These are phyloP conservation scores for Kodamaea laetipori DNA, from an alignment of 805 yeast genomes.

Conservation along the genomic window DNA sequence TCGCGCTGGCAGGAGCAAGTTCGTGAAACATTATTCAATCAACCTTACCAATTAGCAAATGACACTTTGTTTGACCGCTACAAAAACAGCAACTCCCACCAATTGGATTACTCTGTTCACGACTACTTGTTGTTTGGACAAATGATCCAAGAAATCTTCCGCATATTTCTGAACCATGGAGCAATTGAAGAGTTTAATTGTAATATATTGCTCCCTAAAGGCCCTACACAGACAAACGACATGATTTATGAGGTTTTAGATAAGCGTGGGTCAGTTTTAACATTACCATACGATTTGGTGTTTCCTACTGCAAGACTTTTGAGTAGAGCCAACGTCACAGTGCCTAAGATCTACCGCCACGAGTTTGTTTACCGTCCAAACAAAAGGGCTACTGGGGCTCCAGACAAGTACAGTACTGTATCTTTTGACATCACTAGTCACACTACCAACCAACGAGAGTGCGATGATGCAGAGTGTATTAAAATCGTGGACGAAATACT, in stretches of 20 bases:
- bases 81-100: constrained; percentile 25
- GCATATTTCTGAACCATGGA: constrained; percentile 77
- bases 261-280: constrained; percentile 82
- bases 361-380: constrained; percentile 80
- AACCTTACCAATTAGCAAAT: constrained; percentile 80
- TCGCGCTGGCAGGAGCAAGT: constrained; percentile 96
- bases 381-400: constrained; percentile 61
- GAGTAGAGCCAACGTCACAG: constrained; percentile 56
- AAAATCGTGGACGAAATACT: constrained; percentile 79
- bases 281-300: constrained; percentile 85
- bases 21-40: constrained; percentile 79
- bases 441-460: constrained; percentile 45
- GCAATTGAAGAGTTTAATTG: constrained; percentile 79
- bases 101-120: constrained; percentile 28
- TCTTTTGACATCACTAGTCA: constrained; percentile 79
- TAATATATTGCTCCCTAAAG: constrained; percentile 71
- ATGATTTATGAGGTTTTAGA: constrained; percentile 81
- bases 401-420: constrained; percentile 75
- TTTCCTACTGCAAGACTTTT: constrained; percentile 85
- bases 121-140: constrained; percentile 61
- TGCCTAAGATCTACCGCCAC: constrained; percentile 68
- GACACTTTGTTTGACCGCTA: constrained; percentile 77
- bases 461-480: constrained; percentile 85
- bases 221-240: constrained; percentile 63
- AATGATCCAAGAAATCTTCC: constrained; percentile 60